Conservation (phyloP, 2,329 filamentous ascomycete species). For the Penicillium sp. region DNA sequence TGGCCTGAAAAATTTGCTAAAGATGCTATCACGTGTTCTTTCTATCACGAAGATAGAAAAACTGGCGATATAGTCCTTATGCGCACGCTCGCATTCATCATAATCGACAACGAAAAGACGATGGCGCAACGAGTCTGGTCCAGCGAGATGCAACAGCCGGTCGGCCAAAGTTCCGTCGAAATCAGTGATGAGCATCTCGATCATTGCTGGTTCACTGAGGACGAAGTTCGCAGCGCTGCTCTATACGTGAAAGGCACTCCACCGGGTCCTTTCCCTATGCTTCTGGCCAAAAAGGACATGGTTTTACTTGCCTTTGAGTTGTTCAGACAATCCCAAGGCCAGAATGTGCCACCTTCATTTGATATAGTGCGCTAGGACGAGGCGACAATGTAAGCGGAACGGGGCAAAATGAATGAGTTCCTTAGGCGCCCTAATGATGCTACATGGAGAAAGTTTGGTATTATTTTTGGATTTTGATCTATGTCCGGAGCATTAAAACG, state of each 20-base stretch:
- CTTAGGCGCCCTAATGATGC: background rate
- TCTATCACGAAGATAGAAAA: background rate
- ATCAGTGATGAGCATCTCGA: background rate
- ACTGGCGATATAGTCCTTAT: background rate
- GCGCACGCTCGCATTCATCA: background rate
- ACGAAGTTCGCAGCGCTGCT: background rate
- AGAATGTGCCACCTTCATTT: background rate
- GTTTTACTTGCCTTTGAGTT: constrained; percentile 1
- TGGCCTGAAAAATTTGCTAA: background rate
- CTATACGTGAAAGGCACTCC: background rate
- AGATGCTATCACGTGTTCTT: background rate
- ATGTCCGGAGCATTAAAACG: background rate
- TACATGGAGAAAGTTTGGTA: background rate
- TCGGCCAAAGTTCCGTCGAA: background rate
- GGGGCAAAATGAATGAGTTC: background rate
- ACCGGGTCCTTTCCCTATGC: background rate
- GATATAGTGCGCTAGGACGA: background rate
- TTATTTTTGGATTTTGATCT: background rate
- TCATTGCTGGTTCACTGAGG: background rate
- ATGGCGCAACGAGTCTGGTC: background rate
- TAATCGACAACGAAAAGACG: background rate
- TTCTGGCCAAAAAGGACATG: background rate
- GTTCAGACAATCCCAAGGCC: background rate
- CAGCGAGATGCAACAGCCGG: background rate
- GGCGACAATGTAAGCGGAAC: background rate